These are phyloP conservation scores for Pseudocercospora pini-densiflorae DNA, from an alignment of 2,329 filamentous ascomycete species.

Conservation along the genomic window DNA sequence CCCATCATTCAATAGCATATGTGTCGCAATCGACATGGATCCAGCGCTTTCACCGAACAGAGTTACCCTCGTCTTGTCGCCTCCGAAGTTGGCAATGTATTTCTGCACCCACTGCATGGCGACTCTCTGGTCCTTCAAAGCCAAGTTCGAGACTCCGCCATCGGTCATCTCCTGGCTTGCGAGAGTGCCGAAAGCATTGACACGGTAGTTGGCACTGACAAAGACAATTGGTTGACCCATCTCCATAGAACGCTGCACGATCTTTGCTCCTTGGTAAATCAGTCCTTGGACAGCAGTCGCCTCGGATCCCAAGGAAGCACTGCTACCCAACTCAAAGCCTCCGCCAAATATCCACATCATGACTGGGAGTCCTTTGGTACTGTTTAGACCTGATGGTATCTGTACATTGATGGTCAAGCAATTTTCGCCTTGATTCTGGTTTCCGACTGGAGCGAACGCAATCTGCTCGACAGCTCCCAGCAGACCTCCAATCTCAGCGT, in stretches of 20 bases:
- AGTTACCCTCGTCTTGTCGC: constrained; percentile 30
- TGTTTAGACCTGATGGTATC: constrained; percentile 10
- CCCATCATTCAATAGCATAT: constrained; percentile 74
- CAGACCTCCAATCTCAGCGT: constrained; percentile 14
- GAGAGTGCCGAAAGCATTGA: constrained; percentile 71
- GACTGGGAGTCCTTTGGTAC: constrained; percentile 42
- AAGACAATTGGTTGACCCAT: constrained; percentile 26
- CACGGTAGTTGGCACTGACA: constrained; percentile 56
- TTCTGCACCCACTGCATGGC: constrained; percentile 50
- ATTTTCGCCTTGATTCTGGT: constrained; percentile 14
- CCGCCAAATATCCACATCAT: constrained; percentile 53
- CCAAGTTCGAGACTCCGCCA: constrained; percentile 55
- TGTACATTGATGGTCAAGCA: constrained; percentile 21
- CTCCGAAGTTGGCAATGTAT: constrained; percentile 48
- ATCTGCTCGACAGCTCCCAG: constrained; percentile 17
- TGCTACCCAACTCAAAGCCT: constrained; percentile 44
- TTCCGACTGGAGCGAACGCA: constrained; percentile 4
- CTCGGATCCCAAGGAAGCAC: constrained; percentile 13
- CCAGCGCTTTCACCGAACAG: constrained; percentile 32
- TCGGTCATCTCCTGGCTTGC: constrained; percentile 58
- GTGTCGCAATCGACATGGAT: constrained; percentile 62
- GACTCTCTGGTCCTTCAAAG: constrained; percentile 46
- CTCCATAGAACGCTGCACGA: constrained; percentile 25
- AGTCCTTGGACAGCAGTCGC: constrained; percentile 11
- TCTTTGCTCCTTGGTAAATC: constrained; percentile 32